Evolutionary conservation across 495 filamentous ascomycete species (phyloP), one percentile per base, ranked within the genome.

Genomic region (Talaromyces ruber): DNA sequence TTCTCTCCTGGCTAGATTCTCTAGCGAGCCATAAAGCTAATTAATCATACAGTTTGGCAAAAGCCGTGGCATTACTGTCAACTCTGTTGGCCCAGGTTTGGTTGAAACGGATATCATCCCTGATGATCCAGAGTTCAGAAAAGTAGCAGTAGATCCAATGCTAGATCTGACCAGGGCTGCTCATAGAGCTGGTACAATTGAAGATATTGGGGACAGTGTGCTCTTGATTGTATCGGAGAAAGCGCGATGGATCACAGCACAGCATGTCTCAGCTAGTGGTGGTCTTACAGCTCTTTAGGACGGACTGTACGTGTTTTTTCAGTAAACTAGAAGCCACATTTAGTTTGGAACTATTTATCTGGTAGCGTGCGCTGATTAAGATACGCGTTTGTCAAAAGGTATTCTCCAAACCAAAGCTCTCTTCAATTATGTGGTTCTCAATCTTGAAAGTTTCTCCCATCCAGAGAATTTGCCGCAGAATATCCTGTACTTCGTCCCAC

Each of bases 231-330:
- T 58, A 25, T 58, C 53, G 8, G 61, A 63, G 34, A 63, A 63
- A 34, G 54, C 53, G 14, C 53, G 61, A 34, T 63, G 61, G 61
- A 63, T 63, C 54, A 51, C 53, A 47, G 61, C 53, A 18, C 61
- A 63, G 37, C 53, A 50, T 43, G 58, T 63, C 24, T 58, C 61
- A 25, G 52, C 53, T 47, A 51, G 61, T 24, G 61, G 61, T 30
- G 61, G 61, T 32, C 29, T 58, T 58, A 63, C 50, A 24, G 50
- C 50, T 22, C 50, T 45, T 45, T 3, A 45, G n/a, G 8, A 37
- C 7, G 1, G 5, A 7, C 39, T 21, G n/a, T n/a, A 18, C 11
- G 39, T 45, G n/a, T 9, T 37, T 14, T 37, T 3, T 6, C 28
- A 29, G 28, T n/a, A n/a, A n/a, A n/a, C n/a, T n/a, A n/a, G n/a